Base-by-base conservation (phyloP, 1,139 yeast species). In the Yamadazyma sp. region DNA sequence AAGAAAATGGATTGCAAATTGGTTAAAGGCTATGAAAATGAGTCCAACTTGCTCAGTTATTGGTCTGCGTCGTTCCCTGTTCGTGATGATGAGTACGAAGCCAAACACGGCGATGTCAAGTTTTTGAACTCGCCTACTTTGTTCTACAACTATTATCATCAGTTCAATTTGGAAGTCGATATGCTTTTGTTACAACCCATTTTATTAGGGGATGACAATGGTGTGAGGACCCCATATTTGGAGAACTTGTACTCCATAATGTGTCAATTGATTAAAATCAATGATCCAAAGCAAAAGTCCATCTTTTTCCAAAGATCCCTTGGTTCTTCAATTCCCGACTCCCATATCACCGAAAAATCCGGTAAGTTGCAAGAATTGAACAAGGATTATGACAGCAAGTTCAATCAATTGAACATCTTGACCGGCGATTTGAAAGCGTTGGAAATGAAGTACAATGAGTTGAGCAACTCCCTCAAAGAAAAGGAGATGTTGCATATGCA, bases 221-320 rank as follows among this genome's bases (percentile, higher is more conserved):
- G 86, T 33, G 81, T 88, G 39, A 82, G 86, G 56, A 86, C 96
- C 1, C 96, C 97, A 3, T 89, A 89, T 57, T 71, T 89, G 59
- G 97, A 89, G 61, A 86, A 87, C 52, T 66, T 87, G 42, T 89
- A 87, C 57, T 88, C 96, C 2, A 76, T 83, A 42, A 68, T 86
- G 70, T 81, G 87, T 48, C 95, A 86, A 56, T 73, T 72, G 41
- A 72, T 71, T 40, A 77, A 73, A 46, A 58, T 81, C 35, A 83
- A 80, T 52, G 49, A 46, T 22, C 44, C 41, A 11, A 32, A 40
- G 8, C 52, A 49, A 6, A 44, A 54, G n/a, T 61, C 71, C 11
- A 43, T 67, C 2, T 68, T 70, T 40, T 70, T 70, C 48, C 48
- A 51, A 25, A 57, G 74, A 29, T 30, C 32, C 11, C 26, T 31